Evolutionary conservation across 805 yeast genomes (phyloP).

Genomic region (Cephaloascus albidus): DNA sequence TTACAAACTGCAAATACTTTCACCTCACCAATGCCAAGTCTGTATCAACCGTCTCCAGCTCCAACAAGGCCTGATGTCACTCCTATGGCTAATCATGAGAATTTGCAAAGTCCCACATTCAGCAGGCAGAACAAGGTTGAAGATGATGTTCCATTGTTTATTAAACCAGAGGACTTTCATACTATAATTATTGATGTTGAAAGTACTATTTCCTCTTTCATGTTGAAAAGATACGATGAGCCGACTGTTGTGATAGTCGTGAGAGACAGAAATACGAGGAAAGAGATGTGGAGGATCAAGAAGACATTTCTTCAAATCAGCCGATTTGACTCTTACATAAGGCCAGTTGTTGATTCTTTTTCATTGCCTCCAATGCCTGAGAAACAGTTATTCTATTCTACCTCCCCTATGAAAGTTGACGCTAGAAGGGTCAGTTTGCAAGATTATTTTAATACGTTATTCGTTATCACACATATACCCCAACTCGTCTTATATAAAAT

Average conservation of each 20-base stretch:
- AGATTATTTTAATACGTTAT: constrained; percentile 49
- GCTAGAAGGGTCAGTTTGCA: constrained; percentile 44
- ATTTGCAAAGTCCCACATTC: constrained; percentile 10
- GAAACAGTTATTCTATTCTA: constrained; percentile 41
- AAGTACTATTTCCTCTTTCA: constrained; percentile 36
- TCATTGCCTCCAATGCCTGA: constrained; percentile 63
- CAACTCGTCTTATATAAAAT: constrained; percentile 38
- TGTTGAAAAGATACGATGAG: constrained; percentile 39
- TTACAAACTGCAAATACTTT: not conserved
- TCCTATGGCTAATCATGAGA: constrained; percentile 11
- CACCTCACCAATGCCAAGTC: not conserved
- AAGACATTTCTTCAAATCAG: constrained; percentile 55
- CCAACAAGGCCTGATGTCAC: constrained; percentile 1
- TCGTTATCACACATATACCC: constrained; percentile 50
- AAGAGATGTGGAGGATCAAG: constrained; percentile 68
- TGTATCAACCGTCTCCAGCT: not conserved
- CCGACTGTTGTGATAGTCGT: constrained; percentile 55
- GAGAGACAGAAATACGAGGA: constrained; percentile 47
- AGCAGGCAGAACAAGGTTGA: constrained; percentile 17
- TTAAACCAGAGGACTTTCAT: constrained; percentile 49
- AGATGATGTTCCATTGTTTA: constrained; percentile 38
- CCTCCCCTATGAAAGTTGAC: constrained; percentile 60
- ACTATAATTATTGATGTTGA: constrained; percentile 38
- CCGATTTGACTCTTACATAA: constrained; percentile 50
- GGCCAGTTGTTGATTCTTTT: constrained; percentile 39